phyloP scores from a whole-genome alignment of 2,329 filamentous ascomycete genomes.

The Tolypocladium album region DNA sequence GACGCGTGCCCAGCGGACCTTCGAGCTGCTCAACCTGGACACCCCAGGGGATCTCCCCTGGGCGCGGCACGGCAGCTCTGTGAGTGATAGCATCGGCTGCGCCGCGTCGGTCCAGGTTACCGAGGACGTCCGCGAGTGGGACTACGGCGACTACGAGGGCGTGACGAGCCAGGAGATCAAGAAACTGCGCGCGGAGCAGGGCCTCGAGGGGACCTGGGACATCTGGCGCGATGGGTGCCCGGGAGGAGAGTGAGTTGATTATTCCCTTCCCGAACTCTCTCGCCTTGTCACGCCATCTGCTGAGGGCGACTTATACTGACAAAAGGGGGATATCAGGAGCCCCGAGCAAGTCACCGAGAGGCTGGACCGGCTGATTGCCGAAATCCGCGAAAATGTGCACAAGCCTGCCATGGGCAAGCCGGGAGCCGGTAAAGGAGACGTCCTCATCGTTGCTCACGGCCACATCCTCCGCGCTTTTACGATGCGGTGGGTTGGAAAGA shows the following conservation, averaged over 20 bases:
- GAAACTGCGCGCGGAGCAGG: conserved; percentile 42
- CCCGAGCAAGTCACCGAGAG: conserved; percentile 63
- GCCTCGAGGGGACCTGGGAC: conserved; percentile 56
- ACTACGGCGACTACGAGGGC: conserved; percentile 82
- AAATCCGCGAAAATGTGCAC: conserved; percentile 61
- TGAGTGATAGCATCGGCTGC: conserved; percentile 34
- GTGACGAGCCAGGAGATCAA: conserved; percentile 63
- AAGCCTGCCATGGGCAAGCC: conserved; percentile 46
- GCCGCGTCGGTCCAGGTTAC: conserved; percentile 55
- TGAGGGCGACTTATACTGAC: neutral
- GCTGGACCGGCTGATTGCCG: conserved; percentile 64
- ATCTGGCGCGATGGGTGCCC: conserved; percentile 87
- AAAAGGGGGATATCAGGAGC: conserved; percentile 31
- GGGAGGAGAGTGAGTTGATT: conserved; percentile 59
- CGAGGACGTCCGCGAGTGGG: conserved; percentile 71
- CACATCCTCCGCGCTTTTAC: conserved; percentile 84
- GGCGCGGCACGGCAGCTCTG: conserved; percentile 35
- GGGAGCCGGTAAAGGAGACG: conserved; percentile 24
- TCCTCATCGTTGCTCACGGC: conserved; percentile 70
- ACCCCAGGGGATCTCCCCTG: conserved; percentile 61
- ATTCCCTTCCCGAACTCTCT: no score
- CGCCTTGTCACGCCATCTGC: no score
- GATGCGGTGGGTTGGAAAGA: conserved; percentile 71
- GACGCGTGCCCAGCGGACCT: conserved; percentile 74
- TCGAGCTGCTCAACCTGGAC: conserved; percentile 74